Base-by-base conservation (phyloP, 306 rosid genomes). In the Erythrophleum fordii region DNA sequence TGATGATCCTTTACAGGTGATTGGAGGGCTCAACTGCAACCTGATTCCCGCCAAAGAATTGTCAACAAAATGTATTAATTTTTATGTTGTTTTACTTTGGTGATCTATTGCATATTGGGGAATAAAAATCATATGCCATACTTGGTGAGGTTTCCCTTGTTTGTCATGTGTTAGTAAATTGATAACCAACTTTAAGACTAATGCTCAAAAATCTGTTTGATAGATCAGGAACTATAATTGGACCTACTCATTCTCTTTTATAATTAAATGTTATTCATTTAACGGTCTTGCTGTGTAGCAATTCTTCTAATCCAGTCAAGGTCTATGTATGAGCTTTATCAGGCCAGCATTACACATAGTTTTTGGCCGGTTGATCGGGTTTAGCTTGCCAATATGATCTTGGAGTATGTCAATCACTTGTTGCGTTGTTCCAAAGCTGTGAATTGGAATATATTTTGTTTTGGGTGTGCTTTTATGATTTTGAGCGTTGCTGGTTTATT, bases 41-140 rank as follows among this genome's bases (percentile, higher is more conserved):
- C 56, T 59, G 58, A 41, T 26, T 25, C n/a, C 45, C 70, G 82
- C 67, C 60, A 28, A 42, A 78, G 76, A 78, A 55, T 69, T 44
- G 18, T 69, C 69, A 69, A 42, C 28, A 75, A 78, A 69, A 78
- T 56, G 82, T 78, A 56, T 22, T 37, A 11, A 5, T 35, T 37
- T 17, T 22, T 60, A 5, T 59, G 22, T 48, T 46, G 11, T 66
- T 51, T 23, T 35, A 35, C 67, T 55, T 20, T 35, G 18, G n/a
- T 48, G 23, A 76, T 64, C 8, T 26, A 34, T n/a, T 55, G 22
- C 46, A 61, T 41, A 8, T 53, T 26, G 17, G 60, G 31, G 10
- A 17, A 17, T 3, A 31, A 49, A 42, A 42, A 26, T 12, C 49
- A 4, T 49, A 4, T 64, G 6, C 37, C 45, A 48, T 3, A 7